Evolutionary conservation across 352 stramenopile species (phyloP), one percentile per base, ranked within the genome.

Genomic region (Pythium utonaiense): DNA sequence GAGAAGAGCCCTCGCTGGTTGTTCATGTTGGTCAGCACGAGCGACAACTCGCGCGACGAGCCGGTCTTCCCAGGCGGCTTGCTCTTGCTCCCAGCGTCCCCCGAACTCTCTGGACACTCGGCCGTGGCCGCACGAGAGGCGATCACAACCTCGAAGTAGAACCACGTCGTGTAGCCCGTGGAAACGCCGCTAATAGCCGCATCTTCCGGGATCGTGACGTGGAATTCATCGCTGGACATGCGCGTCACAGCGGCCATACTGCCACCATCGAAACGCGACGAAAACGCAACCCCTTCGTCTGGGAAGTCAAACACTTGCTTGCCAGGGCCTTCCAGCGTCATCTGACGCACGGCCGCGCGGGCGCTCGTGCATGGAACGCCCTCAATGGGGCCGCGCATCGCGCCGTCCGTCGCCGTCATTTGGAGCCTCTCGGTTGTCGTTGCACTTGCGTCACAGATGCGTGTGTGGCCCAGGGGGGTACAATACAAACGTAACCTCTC

Each of bases 131-230:
- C 25, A 3, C 3, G 50, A 33, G n/a, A 24, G 3, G 21, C 22
- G 19, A 52, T 12, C 51, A 60, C 14, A 34, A 71, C 45, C 51
- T 77, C 66, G 56, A 82, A 82, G 52, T 82, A 66, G 44, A 81
- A 82, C 73, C 73, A 82, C 17, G 70, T 77, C 42, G 51, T 78
- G 57, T 69, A 84, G 14, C 74, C 54, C 21, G 75, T 86, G 0
- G 72, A 71, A 7, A 83, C 53, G 3, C 74, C 70, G 30, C 64
- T 77, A 10, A 40, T 60, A 27, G 64, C 53, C 3, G 78, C 73
- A 49, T 86, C 74, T 55, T 81, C 66, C 13, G 74, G 62, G 30
- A 86, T 57, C 38, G 64, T 58, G 12, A 85, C 40, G 57, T 70
- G 36, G 57, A 76, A 89, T 22, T 53, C 53, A 30, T 62, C 22